These are phyloP conservation scores for Rauvolfia tetraphylla DNA, from an alignment of 257 asterid species.

Conservation along the genomic window DNA sequence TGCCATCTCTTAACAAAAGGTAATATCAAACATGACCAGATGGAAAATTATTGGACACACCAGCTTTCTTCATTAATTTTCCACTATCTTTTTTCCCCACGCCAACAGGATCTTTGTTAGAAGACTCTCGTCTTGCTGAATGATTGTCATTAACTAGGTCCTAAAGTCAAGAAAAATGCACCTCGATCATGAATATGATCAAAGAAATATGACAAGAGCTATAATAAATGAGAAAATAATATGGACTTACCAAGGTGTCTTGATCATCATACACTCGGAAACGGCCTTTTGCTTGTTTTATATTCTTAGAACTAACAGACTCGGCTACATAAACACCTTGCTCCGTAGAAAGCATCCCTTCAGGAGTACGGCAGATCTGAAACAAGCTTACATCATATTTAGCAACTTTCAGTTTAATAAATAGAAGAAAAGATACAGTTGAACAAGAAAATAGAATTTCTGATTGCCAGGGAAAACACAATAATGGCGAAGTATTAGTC, in stretches of 20 bases:
- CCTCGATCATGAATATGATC: not conserved
- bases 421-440: not conserved
- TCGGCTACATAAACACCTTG: slow-evolving; percentile 91
- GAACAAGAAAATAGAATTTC: slow-evolving; percentile 1
- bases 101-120: slow-evolving; percentile 49
- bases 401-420: slow-evolving; percentile 13
- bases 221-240: not conserved
- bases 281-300: slow-evolving; percentile 93
- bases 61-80: slow-evolving; percentile 71
- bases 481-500: not conserved
- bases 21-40: not conserved
- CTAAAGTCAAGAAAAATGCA: slow-evolving; percentile 40
- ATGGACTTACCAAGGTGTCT: slow-evolving; percentile 40
- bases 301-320: slow-evolving; percentile 64
- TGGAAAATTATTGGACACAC: slow-evolving; percentile 29
- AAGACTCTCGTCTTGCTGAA: slow-evolving; percentile 51
- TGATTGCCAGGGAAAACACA: not conserved
- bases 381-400: slow-evolving; percentile 15
- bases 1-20: slow-evolving; percentile 8
- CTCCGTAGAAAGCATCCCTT: slow-evolving; percentile 87
- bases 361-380: slow-evolving; percentile 87
- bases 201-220: not conserved
- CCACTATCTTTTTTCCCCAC: slow-evolving; percentile 67
- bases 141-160: slow-evolving; percentile 57
- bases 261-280: slow-evolving; percentile 57